These are phyloP conservation scores for Fusarium redolens DNA, from an alignment of 2,329 filamentous ascomycete species.

Conservation along the genomic window DNA sequence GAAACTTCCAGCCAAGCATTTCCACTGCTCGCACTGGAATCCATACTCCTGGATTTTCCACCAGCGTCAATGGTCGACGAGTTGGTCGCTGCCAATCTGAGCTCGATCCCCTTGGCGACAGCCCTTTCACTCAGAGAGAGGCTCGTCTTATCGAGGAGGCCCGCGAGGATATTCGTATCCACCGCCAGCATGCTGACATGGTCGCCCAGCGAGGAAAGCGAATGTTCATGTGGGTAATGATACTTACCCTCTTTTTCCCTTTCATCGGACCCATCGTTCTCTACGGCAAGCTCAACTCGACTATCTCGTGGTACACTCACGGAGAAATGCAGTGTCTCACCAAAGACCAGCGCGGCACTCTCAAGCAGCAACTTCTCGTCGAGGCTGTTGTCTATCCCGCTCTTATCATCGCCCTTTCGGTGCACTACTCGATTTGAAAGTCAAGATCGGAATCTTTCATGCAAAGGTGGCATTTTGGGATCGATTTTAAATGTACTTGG, in stretches of 20 bases:
- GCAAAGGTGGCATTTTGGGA: conserved; percentile 5
- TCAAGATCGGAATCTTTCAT: neutral
- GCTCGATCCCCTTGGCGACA: conserved; percentile 21
- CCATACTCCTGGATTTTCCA: conserved; percentile 41
- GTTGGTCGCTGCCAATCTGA: conserved; percentile 8
- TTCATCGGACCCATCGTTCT: conserved; percentile 60
- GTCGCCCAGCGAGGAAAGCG: conserved; percentile 47
- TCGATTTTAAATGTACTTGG: conserved; percentile 1
- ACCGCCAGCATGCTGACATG: conserved; percentile 43
- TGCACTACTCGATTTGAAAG: conserved; percentile 46
- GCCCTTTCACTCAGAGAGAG: conserved; percentile 46
- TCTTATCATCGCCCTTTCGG: conserved; percentile 47
- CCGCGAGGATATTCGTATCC: conserved; percentile 46
- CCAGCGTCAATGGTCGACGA: conserved; percentile 35
- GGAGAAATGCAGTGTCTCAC: conserved; percentile 58
- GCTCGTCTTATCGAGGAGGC: conserved; percentile 48
- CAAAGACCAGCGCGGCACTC: conserved; percentile 43
- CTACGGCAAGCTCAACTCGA: conserved; percentile 57
- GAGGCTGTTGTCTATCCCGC: conserved; percentile 50
- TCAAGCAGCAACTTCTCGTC: conserved; percentile 53
- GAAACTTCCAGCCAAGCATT: conserved; percentile 9
- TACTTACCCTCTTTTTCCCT: conserved; percentile 57
- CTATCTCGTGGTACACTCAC: conserved; percentile 61
- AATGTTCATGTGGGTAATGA: conserved; percentile 55
- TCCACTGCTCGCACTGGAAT: conserved; percentile 16